Percentiles rank a stretch among this genome's conserved stretches.
These are phyloP conservation scores for Backusella parvicylindrica DNA, from an alignment of 192 early-diverging fungal species.

Conservation along the genomic window DNA sequence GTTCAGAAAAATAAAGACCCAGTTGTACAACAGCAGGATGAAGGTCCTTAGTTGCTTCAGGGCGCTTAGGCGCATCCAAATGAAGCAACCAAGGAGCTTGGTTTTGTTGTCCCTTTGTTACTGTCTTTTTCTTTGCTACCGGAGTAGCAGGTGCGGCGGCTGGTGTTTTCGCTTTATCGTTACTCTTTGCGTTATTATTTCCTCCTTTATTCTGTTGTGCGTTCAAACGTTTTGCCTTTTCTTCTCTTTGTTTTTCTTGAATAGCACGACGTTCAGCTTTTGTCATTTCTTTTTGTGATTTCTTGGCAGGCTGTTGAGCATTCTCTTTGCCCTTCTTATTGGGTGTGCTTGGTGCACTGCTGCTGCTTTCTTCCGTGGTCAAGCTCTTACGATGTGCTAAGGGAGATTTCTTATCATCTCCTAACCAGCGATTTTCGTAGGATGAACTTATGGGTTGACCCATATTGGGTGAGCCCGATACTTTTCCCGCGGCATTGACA, in stretches of 20 bases:
- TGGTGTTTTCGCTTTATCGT: background rate
- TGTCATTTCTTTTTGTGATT: slow-evolving; percentile 67
- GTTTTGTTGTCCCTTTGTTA: slow-evolving; percentile 39
- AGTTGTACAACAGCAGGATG: slow-evolving; percentile 84
- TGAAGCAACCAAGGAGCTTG: slow-evolving; percentile 74
- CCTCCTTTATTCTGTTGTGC: slow-evolving; percentile 38
- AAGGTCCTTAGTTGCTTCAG: slow-evolving; percentile 60
- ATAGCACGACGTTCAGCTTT: slow-evolving; percentile 86
- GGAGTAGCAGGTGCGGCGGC: slow-evolving; percentile 5
- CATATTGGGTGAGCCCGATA: slow-evolving; percentile 37
- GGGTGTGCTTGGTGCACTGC: background rate
- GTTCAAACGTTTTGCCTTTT: slow-evolving; percentile 57
- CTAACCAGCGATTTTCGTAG: slow-evolving; percentile 44
- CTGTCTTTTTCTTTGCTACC: slow-evolving; percentile 12
- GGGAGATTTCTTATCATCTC: slow-evolving; percentile 15
- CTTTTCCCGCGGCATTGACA: background rate
- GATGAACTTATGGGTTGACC: slow-evolving; percentile 50
- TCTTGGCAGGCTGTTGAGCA: slow-evolving; percentile 15
- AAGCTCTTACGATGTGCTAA: slow-evolving; percentile 5
- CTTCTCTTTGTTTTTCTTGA: slow-evolving; percentile 82
- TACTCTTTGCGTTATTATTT: slow-evolving; percentile 17
- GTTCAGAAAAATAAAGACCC: slow-evolving; percentile 85
- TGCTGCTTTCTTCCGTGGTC: background rate
- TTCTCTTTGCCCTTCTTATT: slow-evolving; percentile 3
- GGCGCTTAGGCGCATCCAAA: slow-evolving; percentile 56